phyloP scores from a whole-genome alignment of 2,329 filamentous ascomycete genomes.

The Beauveria sp. region DNA sequence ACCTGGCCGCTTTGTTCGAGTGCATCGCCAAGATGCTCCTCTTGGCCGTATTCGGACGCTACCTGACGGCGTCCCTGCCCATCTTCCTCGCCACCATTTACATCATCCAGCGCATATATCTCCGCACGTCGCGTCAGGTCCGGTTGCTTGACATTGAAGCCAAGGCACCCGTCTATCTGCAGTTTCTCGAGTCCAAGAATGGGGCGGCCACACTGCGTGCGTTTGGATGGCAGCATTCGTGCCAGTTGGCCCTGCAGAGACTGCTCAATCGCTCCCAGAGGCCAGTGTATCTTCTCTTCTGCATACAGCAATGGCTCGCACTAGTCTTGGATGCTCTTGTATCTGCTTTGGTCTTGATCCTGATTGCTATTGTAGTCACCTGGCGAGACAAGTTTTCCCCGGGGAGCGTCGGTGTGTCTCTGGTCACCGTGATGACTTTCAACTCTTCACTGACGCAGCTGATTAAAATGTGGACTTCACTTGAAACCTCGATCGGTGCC shows the following conservation, averaged over 20 bases:
- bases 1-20: neutral
- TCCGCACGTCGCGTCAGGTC: constrained; percentile 24
- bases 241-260: constrained; percentile 13
- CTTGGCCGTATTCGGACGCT: neutral
- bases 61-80: constrained; percentile 19
- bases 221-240: constrained; percentile 21
- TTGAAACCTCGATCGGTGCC: constrained; percentile 22
- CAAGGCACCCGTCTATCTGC: constrained; percentile 22
- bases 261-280: constrained; percentile 27
- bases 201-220: constrained; percentile 26
- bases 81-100: constrained; percentile 32
- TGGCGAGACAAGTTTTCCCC: constrained; percentile 22
- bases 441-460: constrained; percentile 21
- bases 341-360: constrained; percentile 34
- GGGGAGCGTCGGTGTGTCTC: constrained; percentile 20
- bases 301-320: constrained; percentile 42
- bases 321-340: constrained; percentile 39
- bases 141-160: constrained; percentile 24
- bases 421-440: constrained; percentile 23
- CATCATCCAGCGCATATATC: constrained; percentile 22
- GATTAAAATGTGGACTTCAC: constrained; percentile 25
- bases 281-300: constrained; percentile 33
- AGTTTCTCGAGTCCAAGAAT: constrained; percentile 20
- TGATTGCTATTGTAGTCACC: constrained; percentile 35
- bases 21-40: neutral